Base-by-base conservation (phyloP, 2,329 filamentous ascomycete species). In the Fusarium oligoseptatum region DNA sequence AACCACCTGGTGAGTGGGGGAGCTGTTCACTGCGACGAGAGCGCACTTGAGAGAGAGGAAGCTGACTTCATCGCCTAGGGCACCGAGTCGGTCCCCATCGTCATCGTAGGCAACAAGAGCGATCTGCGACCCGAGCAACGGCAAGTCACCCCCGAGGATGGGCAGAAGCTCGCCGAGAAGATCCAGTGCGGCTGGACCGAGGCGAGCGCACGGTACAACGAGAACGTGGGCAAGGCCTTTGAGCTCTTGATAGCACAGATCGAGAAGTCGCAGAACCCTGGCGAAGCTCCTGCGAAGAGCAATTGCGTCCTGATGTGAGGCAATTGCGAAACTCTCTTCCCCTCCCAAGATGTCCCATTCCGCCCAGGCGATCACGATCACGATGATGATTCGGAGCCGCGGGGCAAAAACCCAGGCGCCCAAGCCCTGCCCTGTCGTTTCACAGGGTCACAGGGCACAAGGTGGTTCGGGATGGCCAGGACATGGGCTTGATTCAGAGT, bases 61-160 rank as follows among this genome's bases (percentile, higher is more conserved):
- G 36, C 65, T 70, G 36, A 68, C 48, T 29, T 36, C 20, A 58
- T 37, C 39, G 27, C 15, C 20, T 50, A 98, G 94, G 97, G 97
- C 76, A 94, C 95, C 68, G 95, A 98, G 78, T 93, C 93, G 83
- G 95, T 98, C 62, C 97, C 97, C 11, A 92, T 98, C 78, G 94
- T 97, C 78, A 93, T 99, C 72, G 95, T 99, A 64, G 97, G 95
- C 78, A 99, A 99, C 88, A 99, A 99, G 87, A 95, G 93, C 82
- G 97, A 99, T 83, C 88, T 99, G 67, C 92, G 94, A 71, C 92
- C 95, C 63, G 96, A 98, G 83, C 95, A 98, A 85, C 93, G 97
- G 77, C 95, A 98, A 84, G 95, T 99, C 76, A 92, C 91, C 36
- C 84, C 92, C 61, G 95, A 98, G 75, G 94, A 98, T 78, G 97